Percentiles rank a stretch among this genome's conserved stretches.
These are phyloP conservation scores for Nannochloris sp. DNA, from an alignment of 139 green algal species.

Conservation along the genomic window DNA sequence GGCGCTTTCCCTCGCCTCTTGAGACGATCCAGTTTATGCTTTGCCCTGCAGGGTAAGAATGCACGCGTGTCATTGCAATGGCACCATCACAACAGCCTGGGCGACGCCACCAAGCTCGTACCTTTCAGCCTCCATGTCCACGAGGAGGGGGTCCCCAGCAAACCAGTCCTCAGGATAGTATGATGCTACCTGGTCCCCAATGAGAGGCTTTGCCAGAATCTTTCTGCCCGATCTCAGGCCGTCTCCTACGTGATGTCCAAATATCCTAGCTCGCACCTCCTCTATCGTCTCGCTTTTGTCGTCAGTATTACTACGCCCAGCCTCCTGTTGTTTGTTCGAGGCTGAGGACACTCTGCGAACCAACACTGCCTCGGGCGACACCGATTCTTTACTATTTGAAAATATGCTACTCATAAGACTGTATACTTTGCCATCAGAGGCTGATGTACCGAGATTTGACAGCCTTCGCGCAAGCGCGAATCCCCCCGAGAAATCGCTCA, in stretches of 20 bases:
- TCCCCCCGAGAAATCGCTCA: no score
- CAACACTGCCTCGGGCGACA: no score
- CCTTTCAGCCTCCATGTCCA: slow-evolving; percentile 34
- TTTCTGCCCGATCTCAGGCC: slow-evolving; percentile 52
- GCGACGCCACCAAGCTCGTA: slow-evolving; percentile 8
- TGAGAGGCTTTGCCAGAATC: slow-evolving; percentile 39
- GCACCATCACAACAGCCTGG: background rate
- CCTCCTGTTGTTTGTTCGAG: no score
- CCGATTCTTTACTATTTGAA: no score
- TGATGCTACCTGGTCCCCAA: slow-evolving; percentile 31
- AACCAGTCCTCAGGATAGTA: slow-evolving; percentile 42
- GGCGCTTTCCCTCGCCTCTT: slow-evolving; percentile 44
- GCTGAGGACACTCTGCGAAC: background rate
- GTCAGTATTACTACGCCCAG: background rate
- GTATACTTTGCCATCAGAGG: no score
- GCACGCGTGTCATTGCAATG: background rate
- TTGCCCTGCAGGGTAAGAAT: slow-evolving; percentile 16
- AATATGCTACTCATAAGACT: no score
- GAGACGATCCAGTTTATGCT: slow-evolving; percentile 39
- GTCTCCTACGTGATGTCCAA: slow-evolving; percentile 56
- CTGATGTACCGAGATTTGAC: no score
- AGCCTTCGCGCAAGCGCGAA: no score
- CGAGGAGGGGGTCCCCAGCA: slow-evolving; percentile 41
- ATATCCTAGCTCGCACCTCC: slow-evolving; percentile 47
- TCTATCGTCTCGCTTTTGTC: slow-evolving; percentile 28